Percentiles rank a stretch among this genome's conserved stretches.
phyloP scores from a whole-genome alignment of 129 eudicot species.

The Arctium lappa region DNA sequence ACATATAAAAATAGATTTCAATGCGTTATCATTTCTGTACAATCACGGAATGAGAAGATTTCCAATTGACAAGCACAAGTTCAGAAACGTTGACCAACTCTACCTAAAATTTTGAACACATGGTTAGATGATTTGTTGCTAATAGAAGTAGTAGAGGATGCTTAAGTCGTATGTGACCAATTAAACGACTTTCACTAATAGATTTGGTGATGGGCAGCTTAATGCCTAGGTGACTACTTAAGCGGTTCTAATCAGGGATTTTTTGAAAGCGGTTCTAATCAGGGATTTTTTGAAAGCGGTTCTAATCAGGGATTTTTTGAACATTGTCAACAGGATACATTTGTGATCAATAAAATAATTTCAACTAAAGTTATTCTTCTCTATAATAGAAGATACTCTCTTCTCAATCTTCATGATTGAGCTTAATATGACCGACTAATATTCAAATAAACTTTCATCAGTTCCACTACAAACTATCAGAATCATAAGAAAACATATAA shows the following conservation, averaged over 20 bases:
- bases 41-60: background rate
- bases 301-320: background rate
- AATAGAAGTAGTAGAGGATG: background rate
- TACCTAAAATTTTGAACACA: background rate
- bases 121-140: background rate
- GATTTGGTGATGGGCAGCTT: background rate
- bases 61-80: background rate
- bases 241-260: background rate
- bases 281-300: background rate
- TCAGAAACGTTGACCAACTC: background rate
- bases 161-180: background rate
- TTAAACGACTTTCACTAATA: background rate
- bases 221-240: background rate
- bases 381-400: background rate
- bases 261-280: too few species aligned
- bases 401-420: background rate
- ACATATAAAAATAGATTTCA: background rate
- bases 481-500: constrained; percentile 2
- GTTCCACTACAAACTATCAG: background rate
- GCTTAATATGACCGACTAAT: background rate
- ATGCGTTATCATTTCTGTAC: background rate
- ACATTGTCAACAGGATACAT: background rate
- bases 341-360: background rate
- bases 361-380: background rate
- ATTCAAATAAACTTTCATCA: background rate